Percentiles rank a stretch among this genome's conserved stretches.
phyloP scores from a whole-genome alignment of 129 eudicot species.

The Flaveria linearis region DNA sequence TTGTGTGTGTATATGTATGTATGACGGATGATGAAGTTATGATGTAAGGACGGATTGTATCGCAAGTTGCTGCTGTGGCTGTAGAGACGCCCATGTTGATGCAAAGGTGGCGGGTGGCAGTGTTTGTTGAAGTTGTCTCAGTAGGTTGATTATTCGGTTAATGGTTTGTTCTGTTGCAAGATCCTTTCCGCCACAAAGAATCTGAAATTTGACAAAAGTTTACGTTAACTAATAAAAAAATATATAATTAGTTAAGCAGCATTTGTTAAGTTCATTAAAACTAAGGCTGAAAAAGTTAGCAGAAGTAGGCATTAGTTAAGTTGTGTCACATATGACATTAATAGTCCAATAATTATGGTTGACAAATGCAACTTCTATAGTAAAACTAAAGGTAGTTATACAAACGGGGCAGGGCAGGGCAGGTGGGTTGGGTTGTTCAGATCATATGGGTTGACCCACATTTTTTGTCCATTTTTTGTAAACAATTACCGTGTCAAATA shows the following conservation, averaged over 20 bases:
- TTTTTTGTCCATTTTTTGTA: background rate
- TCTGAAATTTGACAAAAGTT: slow-evolving; percentile 40
- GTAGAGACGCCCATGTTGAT: slow-evolving; percentile 85
- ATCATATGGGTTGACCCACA: background rate
- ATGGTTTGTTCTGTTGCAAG: slow-evolving; percentile 90
- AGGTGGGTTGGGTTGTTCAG: background rate
- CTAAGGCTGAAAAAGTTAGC: slow-evolving; percentile 8
- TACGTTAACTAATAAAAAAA: slow-evolving; percentile 7
- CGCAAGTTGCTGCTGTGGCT: slow-evolving; percentile 93
- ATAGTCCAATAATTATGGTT: slow-evolving; percentile 24
- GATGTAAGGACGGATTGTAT: slow-evolving; percentile 85
- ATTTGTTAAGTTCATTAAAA: background rate
- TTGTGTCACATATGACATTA: background rate
- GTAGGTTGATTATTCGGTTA: slow-evolving; percentile 71
- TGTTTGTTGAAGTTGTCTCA: slow-evolving; percentile 92
- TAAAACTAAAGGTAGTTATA: background rate
- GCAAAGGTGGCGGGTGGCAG: slow-evolving; percentile 81
- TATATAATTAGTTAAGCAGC: background rate
- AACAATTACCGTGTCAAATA: background rate
- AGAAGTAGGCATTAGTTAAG: slow-evolving; percentile 1
- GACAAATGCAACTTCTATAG: slow-evolving; percentile 12
- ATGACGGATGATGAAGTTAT: slow-evolving; percentile 20
- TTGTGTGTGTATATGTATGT: slow-evolving; percentile 8
- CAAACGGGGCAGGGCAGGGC: background rate
- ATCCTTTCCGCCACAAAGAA: slow-evolving; percentile 92